These are phyloP conservation scores for Mycena vulgaris DNA, from an alignment of 768 basidiomycete species.

Conservation along the genomic window DNA sequence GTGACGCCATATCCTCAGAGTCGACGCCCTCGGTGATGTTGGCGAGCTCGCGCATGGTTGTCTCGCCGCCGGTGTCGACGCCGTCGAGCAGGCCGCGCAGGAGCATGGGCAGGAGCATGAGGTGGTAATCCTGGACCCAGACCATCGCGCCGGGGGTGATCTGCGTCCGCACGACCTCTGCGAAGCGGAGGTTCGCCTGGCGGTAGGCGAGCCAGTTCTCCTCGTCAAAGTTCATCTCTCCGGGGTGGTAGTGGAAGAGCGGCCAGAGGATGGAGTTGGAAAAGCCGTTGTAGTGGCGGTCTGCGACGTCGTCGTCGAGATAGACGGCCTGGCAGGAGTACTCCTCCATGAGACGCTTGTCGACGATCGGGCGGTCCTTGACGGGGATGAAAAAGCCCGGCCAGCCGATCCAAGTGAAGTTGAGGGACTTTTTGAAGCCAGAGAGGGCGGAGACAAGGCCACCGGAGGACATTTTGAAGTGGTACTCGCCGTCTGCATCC, in stretches of 20 bases:
- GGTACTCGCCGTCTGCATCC: slow-evolving; percentile 93
- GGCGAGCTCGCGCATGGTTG: slow-evolving; percentile 72
- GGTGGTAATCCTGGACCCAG: slow-evolving; percentile 98
- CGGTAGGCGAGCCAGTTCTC: slow-evolving; percentile 98
- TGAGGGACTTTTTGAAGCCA: slow-evolving; percentile 98
- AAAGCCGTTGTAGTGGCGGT: slow-evolving; percentile 98
- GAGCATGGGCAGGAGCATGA: slow-evolving; percentile 98
- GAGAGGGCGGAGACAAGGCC: slow-evolving; percentile 97
- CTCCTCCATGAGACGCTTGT: slow-evolving; percentile 93
- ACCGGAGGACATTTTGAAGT: slow-evolving; percentile 99
- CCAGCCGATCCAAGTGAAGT: slow-evolving; percentile 99
- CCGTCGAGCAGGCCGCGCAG: slow-evolving; percentile 91
- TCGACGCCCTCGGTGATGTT: slow-evolving; percentile 83
- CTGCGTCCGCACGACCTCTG: slow-evolving; percentile 87
- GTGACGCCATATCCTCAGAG: slow-evolving; percentile 58
- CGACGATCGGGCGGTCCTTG: slow-evolving; percentile 92
- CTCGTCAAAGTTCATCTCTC: slow-evolving; percentile 99
- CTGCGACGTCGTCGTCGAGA: slow-evolving; percentile 98
- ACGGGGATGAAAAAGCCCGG: slow-evolving; percentile 94
- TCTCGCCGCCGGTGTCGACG: slow-evolving; percentile 67
- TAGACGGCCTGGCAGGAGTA: slow-evolving; percentile 98
- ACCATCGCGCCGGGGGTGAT: slow-evolving; percentile 93
- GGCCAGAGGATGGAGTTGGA: slow-evolving; percentile 99
- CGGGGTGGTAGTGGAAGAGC: slow-evolving; percentile 98
- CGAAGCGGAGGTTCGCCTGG: slow-evolving; percentile 96